Base-by-base conservation (phyloP, 371 early-diverging fungal genomes). In the Sporodiniella umbellata region DNA sequence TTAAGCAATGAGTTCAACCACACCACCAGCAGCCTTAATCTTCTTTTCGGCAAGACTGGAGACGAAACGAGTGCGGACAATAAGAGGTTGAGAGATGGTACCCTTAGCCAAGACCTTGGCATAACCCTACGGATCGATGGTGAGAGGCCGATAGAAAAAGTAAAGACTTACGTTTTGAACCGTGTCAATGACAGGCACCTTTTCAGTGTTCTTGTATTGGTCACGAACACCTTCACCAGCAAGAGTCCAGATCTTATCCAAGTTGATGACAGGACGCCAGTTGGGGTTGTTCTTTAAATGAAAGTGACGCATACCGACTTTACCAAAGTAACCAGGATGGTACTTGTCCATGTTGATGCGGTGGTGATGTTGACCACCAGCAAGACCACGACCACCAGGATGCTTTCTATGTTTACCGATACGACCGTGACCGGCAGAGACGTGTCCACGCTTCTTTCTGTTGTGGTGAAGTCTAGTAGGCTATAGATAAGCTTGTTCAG, bases 291-390 rank as follows among this genome's bases (percentile, higher is more conserved):
- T 81, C 84, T 95, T 97, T 85, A 87, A 81, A 90, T 98, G 98
- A 91, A 94, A 98, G 79, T 93, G 85, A 60, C 98, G 94, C 98
- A 96, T 96, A 91, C 99, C 99, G 80, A 98, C 96, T 86, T 99
- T 99, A 82, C 99, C 99, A 77, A 98, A 99, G 94, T 96, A 98
- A 80, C 99, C 99, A 65, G 99, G 99, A 85, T 99, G 99, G 92
- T 94, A 99, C 89, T 92, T 98, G 83, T 98, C 96, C 91, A 99
- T 95, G 87, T 96, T 95, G 82, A 95, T 99, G 66, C 98, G 92
- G 92, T 99, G 98, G 79, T 99, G 99, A 80, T 97, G 97, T 78
- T 92, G 88, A 86, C 99, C 99, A 92, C 99, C 99, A 81, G 99
- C 98, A 72, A 94, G 84, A 94, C 99, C 99, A 78, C 99, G 90